Conservation (phyloP, 2,329 filamentous ascomycete species). For the Pseudogymnoascus sp. region DNA sequence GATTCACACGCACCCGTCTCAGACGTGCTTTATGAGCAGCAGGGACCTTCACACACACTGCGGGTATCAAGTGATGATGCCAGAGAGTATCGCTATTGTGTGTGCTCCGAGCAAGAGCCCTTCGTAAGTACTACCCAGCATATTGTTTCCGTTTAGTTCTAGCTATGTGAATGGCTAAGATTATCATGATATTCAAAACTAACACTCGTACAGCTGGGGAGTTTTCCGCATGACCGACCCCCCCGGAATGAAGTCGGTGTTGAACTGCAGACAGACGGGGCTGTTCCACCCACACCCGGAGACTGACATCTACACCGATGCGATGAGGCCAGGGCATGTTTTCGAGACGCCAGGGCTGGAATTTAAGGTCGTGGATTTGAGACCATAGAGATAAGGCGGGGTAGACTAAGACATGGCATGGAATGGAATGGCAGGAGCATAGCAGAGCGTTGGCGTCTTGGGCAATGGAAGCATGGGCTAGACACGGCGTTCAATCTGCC, state of each 20-base stretch:
- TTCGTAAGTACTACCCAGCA: conserved; percentile 46
- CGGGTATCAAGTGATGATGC: conserved; percentile 92
- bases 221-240: conserved; percentile 91
- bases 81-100: conserved; percentile 93
- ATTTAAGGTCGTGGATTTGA: conserved; percentile 60
- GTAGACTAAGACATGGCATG: neutral
- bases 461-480: neutral
- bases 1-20: conserved; percentile 96
- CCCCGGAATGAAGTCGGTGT: conserved; percentile 76
- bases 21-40: conserved; percentile 97
- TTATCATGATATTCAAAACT: conserved; percentile 3
- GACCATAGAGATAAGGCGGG: conserved; percentile 20
- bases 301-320: conserved; percentile 33
- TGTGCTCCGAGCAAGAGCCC: conserved; percentile 77
- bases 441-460: conserved; percentile 14
- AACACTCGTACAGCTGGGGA: conserved; percentile 55
- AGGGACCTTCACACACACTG: conserved; percentile 88
- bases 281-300: conserved; percentile 70
- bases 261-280: conserved; percentile 67
- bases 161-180: neutral
- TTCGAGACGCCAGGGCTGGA: conserved; percentile 47
- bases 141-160: neutral
- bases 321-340: conserved; percentile 46
- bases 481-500: conserved; percentile 2
- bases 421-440: neutral